A percentile compares a stretch with the other conserved stretches of the same genome.
phyloP scores from a whole-genome alignment of 257 asterid genomes.

The Cynanchum wilfordii region DNA sequence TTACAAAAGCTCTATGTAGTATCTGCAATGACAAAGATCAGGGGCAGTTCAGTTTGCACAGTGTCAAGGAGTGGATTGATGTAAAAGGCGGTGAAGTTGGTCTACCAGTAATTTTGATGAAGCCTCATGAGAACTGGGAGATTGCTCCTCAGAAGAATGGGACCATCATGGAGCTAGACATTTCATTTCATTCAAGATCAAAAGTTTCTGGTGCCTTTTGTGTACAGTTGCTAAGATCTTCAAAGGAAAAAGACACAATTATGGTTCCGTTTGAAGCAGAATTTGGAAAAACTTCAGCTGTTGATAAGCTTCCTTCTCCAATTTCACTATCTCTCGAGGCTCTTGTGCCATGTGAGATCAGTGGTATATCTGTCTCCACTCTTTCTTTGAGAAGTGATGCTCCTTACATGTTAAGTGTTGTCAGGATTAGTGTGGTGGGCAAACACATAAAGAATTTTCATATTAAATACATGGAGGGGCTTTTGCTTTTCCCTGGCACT shows the following conservation, averaged over 20 bases:
- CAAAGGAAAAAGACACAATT: conserved; percentile 47
- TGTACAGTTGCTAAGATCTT: conserved; percentile 53
- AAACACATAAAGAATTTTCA: conserved; percentile 31
- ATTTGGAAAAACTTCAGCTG: conserved; percentile 28
- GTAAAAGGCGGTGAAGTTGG: conserved; percentile 38
- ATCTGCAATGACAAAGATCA: conserved; percentile 24
- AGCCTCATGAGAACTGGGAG: conserved; percentile 72
- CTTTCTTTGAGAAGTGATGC: conserved; percentile 51
- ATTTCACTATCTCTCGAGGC: conserved; percentile 44
- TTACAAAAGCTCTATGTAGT: conserved; percentile 47
- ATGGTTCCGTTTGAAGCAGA: conserved; percentile 78
- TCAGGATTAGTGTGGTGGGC: conserved; percentile 46
- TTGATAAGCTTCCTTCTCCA: conserved; percentile 19
- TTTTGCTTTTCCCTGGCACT: conserved; percentile 59
- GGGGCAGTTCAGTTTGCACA: conserved; percentile 23
- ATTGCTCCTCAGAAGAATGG: conserved; percentile 54
- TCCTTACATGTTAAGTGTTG: conserved; percentile 39
- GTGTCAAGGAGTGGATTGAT: conserved; percentile 45
- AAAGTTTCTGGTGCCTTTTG: conserved; percentile 55
- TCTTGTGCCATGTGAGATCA: conserved; percentile 34
- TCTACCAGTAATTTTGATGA: conserved; percentile 43
- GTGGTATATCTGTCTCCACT: conserved; percentile 33
- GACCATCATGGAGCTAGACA: conserved; percentile 57
- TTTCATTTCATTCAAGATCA: conserved; percentile 51
- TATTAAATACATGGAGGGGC: conserved; percentile 55